Percentiles rank a stretch among this genome's conserved stretches.
Conservation (phyloP, 257 asterid species). For the Solanum phureja region DNA sequence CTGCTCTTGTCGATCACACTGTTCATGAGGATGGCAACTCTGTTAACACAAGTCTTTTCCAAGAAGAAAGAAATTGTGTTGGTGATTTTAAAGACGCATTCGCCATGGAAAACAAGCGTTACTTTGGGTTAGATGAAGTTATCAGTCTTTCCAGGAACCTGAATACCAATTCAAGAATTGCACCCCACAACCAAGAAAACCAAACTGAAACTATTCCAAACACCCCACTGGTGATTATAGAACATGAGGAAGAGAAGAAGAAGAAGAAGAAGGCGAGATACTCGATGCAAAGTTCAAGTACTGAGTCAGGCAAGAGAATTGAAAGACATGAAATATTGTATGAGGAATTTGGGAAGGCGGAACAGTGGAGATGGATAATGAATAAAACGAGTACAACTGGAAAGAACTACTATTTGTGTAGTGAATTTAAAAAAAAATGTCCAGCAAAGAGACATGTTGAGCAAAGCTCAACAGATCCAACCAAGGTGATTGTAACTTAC, state of each 20-base stretch:
- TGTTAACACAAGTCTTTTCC: not conserved
- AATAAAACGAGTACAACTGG: not conserved
- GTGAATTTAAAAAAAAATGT: not conserved
- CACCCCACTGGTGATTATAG: not conserved
- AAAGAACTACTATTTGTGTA: not conserved
- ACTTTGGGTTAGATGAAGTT: not conserved
- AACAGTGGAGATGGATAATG: not conserved
- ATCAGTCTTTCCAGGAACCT: not conserved
- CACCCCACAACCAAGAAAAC: not conserved
- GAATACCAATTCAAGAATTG: not conserved
- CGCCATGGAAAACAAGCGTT: not conserved
- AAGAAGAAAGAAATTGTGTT: not conserved
- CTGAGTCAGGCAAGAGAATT: not conserved
- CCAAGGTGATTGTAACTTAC: not conserved
- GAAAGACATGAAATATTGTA: not conserved
- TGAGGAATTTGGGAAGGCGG: not conserved
- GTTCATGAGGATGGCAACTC: too few relatives aligned
- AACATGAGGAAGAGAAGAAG: not conserved
- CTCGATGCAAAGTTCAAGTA: too few relatives aligned
- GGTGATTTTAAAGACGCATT: not conserved
- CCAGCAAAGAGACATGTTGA: not conserved
- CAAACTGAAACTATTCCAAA: not conserved
- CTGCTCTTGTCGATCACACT: not conserved
- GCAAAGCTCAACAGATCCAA: not conserved
- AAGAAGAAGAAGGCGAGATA: not conserved